Evolutionary conservation across 345 rosid genomes (phyloP).

Genomic region (Eucalyptus tenuipes): DNA sequence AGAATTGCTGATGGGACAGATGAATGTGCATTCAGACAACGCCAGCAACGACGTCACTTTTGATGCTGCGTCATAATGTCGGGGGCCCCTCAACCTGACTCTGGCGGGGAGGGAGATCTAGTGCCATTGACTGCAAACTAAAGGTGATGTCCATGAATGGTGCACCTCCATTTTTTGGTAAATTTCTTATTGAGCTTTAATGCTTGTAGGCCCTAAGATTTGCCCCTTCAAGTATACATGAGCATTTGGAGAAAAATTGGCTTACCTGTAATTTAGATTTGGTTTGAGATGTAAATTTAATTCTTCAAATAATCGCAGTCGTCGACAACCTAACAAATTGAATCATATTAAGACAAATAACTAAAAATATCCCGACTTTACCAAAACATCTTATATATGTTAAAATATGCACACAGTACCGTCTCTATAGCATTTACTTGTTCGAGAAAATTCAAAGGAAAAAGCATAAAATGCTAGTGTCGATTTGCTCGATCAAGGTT

Average conservation of each 20-base stretch:
- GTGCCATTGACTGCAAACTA: background rate
- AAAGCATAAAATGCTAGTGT: background rate
- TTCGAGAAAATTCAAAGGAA: accelerated
- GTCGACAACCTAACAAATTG: background rate
- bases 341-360: background rate
- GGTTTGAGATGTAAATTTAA: background rate
- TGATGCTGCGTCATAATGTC: background rate
- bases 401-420: accelerated
- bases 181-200: background rate
- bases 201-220: background rate
- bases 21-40: background rate
- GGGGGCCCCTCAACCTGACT: background rate
- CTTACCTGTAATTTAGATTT: background rate
- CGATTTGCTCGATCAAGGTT: accelerated
- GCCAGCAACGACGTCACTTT: background rate
- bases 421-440: accelerated
- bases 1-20: background rate
- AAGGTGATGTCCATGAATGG: background rate
- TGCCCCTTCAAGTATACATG: background rate
- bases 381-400: accelerated
- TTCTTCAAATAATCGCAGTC: background rate
- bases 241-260: background rate
- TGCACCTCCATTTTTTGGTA: background rate
- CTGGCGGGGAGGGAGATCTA: background rate
- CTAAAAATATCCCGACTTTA: accelerated